Base-by-base conservation (phyloP, 2,329 filamentous ascomycete species). In the Sphaerulina populicola region DNA sequence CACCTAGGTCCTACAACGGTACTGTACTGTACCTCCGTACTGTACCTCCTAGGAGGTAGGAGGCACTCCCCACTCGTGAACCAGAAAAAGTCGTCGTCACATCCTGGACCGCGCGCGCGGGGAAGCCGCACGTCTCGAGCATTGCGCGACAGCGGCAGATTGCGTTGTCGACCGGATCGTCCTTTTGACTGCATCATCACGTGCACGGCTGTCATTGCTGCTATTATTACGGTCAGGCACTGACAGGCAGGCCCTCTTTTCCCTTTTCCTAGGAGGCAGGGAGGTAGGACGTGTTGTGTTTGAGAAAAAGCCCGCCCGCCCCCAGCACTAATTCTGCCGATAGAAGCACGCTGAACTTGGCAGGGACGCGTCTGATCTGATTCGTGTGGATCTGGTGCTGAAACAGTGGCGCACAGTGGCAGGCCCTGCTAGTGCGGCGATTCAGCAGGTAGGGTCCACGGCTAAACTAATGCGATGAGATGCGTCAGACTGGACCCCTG, bases 331-430 rank as follows among this genome's bases (percentile, higher is more conserved):
- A 27, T 4, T 2, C 6, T 6, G 23, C 23, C 23, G 23, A 27
- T 37, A 15, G n/a, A 39, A 8, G 21, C 15, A 14, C 45, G 12
- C 21, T 15, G 23, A 15, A 42, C 45, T 48, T 48, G 45, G 45
- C 45, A 48, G 45, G 45, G 10, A 41, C 45, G 37, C 3, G 23
- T 7, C 23, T 4, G 45, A 12, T 12, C 9, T 48, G 45, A 48
- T 48, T 48, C 37, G 45, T 27, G 3, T 11, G n/a, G 7, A 10
- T 3, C 15, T 8, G 23, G 23, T 14, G 9, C n/a, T 48, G 45
- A 48, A 48, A 48, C 45, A 23, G 37, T 48, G 41, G 45, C 45
- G 45, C 18, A 7, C 37, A 29, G 45, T 23, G 45, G 30, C 18
- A 23, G 23, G 23, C 15, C 39, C 23, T 6, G 39, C 31, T 27